Conservation (phyloP, 495 filamentous ascomycete genomes). For the Cercophora sp. region DNA sequence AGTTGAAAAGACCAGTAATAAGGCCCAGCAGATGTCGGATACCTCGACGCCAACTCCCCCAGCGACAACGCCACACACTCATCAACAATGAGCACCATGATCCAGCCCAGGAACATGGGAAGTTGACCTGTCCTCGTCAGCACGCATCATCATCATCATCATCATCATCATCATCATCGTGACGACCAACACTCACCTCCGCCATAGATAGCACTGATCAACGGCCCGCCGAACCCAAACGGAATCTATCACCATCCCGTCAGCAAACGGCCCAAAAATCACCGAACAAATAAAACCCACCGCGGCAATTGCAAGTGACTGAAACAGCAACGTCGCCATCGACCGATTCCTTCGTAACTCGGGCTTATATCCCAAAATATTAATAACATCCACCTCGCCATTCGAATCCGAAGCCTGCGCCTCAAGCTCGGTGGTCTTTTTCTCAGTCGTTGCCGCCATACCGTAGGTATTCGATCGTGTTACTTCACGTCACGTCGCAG, state of each 20-base stretch:
- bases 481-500: too few species aligned
- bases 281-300: constrained; percentile 21
- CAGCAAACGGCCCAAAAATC: neutral
- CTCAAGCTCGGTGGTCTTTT: constrained; percentile 4
- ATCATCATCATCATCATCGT: neutral
- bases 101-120: constrained; percentile 49
- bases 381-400: constrained; percentile 30
- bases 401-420: constrained; percentile 3
- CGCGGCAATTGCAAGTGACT: constrained; percentile 40
- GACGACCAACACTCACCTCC: constrained; percentile 24
- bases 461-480: too few species aligned
- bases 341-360: constrained; percentile 52
- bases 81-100: constrained; percentile 56
- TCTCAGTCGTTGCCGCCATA: too few species aligned
- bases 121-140: constrained; percentile 16
- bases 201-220: constrained; percentile 36
- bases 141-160: neutral
- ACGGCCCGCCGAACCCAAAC: constrained; percentile 37
- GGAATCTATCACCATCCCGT: constrained; percentile 28
- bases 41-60: constrained; percentile 60
- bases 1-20: constrained; percentile 65
- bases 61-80: constrained; percentile 56
- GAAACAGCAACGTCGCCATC: constrained; percentile 39
- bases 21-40: constrained; percentile 58
- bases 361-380: constrained; percentile 58